phyloP scores from a whole-genome alignment of 1,284 basidiomycete genomes.

The Phellopilus nigrolimitatus region DNA sequence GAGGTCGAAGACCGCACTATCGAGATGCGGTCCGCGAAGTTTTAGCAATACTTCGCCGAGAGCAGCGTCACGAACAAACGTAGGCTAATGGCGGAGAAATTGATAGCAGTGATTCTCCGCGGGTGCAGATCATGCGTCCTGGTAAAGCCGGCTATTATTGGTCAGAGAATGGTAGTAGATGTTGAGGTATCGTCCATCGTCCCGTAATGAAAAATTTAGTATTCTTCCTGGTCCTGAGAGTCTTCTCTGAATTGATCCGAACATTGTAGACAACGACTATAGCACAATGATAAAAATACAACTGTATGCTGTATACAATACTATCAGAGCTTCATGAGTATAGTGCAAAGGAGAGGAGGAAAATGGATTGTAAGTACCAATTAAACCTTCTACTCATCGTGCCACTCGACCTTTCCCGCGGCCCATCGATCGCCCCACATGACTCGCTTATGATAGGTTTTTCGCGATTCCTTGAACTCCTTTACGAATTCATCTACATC shows the following conservation, averaged over 20 bases:
- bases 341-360: not conserved
- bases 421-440: slow-evolving; percentile 88
- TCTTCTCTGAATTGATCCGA: not conserved
- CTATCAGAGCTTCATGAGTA: not conserved
- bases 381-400: slow-evolving; percentile 40
- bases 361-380: not conserved
- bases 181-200: not conserved
- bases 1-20: not conserved
- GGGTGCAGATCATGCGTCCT: not conserved
- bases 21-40: slow-evolving; percentile 17
- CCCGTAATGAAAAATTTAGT: not conserved
- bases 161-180: not conserved
- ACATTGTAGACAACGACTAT: not conserved
- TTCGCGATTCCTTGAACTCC: slow-evolving; percentile 82
- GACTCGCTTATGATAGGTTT: slow-evolving; percentile 83
- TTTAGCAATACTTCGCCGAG: slow-evolving; percentile 23
- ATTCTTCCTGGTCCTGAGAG: not conserved
- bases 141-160: not conserved
- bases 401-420: slow-evolving; percentile 79
- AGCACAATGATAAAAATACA: not conserved
- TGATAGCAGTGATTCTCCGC: not conserved
- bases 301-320: not conserved
- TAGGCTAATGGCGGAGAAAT: slow-evolving; percentile 9
- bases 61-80: not conserved
- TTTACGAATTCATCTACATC: slow-evolving; percentile 84